Base-by-base conservation (phyloP, 306 rosid species). In the Corylus heterophylla region DNA sequence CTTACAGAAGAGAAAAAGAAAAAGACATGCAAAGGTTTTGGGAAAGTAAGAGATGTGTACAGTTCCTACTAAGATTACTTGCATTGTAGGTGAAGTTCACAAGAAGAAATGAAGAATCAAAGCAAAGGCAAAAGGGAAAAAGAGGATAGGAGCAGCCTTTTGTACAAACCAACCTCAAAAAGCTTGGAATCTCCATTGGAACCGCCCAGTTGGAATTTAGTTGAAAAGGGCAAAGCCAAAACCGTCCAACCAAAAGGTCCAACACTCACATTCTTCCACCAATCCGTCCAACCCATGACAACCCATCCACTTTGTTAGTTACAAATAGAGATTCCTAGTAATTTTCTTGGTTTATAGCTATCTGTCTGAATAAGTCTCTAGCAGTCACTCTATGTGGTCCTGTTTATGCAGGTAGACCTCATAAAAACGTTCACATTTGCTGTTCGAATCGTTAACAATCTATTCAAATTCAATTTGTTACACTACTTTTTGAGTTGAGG, bases 11-110 rank as follows among this genome's bases (percentile, higher is more conserved):
- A 31, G 35, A 31, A 3, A 31, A 31, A 31, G 35, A 31, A 31
- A 39, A 37, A 39, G 48, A 67, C 48, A 14, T 37, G 22, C 50
- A 14, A 17, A 39, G 66, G 2, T 49, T 11, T 49, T 49, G 52
- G 13, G 14, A 10, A 49, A 49, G 25, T 16, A 52, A 16, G 56
- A 52, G 56, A 52, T 18, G 25, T 55, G 25, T 1, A 18, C 62
- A 12, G 20, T 7, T 12, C 11, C 8, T 12, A 9, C 17, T 16
- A 8, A 2, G 25, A 13, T 76, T 48, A 66, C 74, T 76, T 72
- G 71, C 20, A 67, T 66, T 81, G 79, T 20, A 20, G 76, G 77
- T 63, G 76, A 89, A 89, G 95, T 74, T 62, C 71, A 20, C 74
- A 3, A 54, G 18, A 68, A 69, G 55, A 73, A 76, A 3, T 52